A percentile compares a stretch with the other conserved stretches of the same genome.
These are phyloP conservation scores for Yamadazyma aaseri DNA, from an alignment of 1,139 yeast species.

Conservation along the genomic window DNA sequence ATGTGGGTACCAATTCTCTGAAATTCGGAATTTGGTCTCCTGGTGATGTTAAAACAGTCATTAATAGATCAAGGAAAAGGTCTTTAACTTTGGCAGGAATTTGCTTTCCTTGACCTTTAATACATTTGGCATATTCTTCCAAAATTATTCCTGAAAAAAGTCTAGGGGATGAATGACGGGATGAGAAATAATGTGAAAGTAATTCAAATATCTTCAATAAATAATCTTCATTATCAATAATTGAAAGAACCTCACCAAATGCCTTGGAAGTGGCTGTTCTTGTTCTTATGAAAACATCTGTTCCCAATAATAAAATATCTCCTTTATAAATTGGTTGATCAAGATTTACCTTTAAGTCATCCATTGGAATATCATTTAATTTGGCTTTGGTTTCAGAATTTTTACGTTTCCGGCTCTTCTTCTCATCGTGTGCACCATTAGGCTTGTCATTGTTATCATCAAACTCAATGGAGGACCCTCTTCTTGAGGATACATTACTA, in stretches of 20 bases:
- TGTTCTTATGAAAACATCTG: conserved; percentile 70
- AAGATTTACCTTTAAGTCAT: conserved; percentile 70
- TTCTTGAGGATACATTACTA: conserved; percentile 15
- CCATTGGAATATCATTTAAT: conserved; percentile 49
- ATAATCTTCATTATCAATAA: conserved; percentile 40
- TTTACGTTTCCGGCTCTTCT: conserved; percentile 38
- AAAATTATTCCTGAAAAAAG: conserved; percentile 66
- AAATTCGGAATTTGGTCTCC: conserved; percentile 50
- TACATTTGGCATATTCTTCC: conserved; percentile 63
- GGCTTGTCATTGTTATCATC: conserved; percentile 16
- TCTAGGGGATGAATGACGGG: conserved; percentile 80
- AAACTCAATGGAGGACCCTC: conserved; percentile 15
- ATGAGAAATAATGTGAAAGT: conserved; percentile 43
- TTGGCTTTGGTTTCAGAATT: conserved; percentile 20
- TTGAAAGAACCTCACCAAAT: conserved; percentile 67
- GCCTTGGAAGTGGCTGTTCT: conserved; percentile 77
- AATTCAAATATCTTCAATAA: conserved; percentile 37
- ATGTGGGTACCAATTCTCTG: conserved; percentile 83
- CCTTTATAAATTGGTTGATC: conserved; percentile 93
- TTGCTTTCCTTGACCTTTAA: conserved; percentile 19
- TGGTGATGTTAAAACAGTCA: conserved; percentile 42
- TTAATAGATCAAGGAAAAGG: conserved; percentile 29
- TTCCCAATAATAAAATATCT: conserved; percentile 83
- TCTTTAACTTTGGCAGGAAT: conserved; percentile 18
- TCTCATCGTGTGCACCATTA: conserved; percentile 14